These are phyloP conservation scores for Diaporthe ampelina DNA, from an alignment of 2,329 filamentous ascomycete genomes.

Conservation along the genomic window DNA sequence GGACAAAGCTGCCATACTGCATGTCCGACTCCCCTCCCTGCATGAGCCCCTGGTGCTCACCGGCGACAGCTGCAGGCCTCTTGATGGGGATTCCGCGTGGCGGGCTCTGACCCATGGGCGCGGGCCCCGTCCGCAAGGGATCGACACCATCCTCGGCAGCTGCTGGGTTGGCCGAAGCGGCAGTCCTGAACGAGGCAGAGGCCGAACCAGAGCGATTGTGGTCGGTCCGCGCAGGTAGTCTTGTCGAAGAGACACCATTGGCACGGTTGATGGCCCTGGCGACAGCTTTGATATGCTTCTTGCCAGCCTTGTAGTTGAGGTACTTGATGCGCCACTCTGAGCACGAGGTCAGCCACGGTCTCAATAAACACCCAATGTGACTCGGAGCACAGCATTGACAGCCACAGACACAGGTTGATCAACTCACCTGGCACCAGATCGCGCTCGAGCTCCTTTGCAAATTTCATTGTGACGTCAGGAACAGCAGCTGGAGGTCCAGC, in stretches of 20 bases:
- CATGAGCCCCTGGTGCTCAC: conserved; percentile 59
- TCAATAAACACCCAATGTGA: background rate
- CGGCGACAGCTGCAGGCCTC: conserved; percentile 14
- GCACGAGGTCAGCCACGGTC: conserved; percentile 10
- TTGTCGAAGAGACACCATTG: conserved; percentile 62
- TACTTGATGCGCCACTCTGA: conserved; percentile 94
- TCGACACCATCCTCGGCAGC: conserved; percentile 37
- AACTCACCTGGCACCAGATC: conserved; percentile 83
- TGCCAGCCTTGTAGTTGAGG: conserved; percentile 94
- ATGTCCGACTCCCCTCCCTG: conserved; percentile 53
- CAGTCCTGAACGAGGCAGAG: conserved; percentile 40
- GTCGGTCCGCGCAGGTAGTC: conserved; percentile 50
- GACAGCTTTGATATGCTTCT: conserved; percentile 93
- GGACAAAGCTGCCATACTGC: conserved; percentile 68
- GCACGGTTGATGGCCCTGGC: conserved; percentile 77
- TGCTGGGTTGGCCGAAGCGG: conserved; percentile 46
- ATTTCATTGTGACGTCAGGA: conserved; percentile 68
- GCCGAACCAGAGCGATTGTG: conserved; percentile 51
- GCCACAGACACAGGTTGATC: background rate
- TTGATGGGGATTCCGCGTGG: conserved; percentile 45
- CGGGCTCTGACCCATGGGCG: conserved; percentile 45
- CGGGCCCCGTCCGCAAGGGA: conserved; percentile 47
- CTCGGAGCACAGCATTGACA: background rate
- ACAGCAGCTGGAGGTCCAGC: conserved; percentile 13
- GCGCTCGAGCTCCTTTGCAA: conserved; percentile 84